These are phyloP conservation scores for Boletus subcaerulescens DNA, from an alignment of 768 basidiomycete genomes.

Conservation along the genomic window DNA sequence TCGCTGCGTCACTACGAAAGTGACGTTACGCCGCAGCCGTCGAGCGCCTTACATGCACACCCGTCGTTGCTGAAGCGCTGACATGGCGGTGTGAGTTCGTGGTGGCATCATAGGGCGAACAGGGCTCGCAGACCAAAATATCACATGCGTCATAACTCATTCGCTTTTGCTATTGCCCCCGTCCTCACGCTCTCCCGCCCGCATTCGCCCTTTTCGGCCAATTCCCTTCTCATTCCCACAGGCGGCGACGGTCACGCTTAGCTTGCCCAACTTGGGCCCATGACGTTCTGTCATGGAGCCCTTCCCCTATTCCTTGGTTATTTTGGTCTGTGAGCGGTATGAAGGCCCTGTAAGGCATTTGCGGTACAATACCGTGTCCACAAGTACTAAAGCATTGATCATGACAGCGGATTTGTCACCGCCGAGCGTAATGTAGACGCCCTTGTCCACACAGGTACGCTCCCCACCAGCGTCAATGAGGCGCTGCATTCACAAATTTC, in stretches of 20 bases:
- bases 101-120: background rate
- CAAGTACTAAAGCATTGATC: background rate
- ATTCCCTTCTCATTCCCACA: constrained; percentile 1
- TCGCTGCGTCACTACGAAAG: background rate
- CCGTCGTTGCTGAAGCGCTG: background rate
- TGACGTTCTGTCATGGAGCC: background rate
- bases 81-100: background rate
- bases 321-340: constrained; percentile 2
- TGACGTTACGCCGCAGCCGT: background rate
- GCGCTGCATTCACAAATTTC: background rate
- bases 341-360: background rate
- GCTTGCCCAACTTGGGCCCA: background rate
- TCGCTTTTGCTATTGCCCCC: background rate
- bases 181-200: background rate
- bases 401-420: background rate
- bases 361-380: background rate
- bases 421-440: background rate
- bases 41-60: background rate
- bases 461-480: background rate
- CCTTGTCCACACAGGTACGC: background rate
- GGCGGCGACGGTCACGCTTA: background rate
- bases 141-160: background rate
- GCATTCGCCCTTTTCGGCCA: constrained; percentile 1
- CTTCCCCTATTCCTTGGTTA: background rate
- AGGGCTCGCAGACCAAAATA: background rate